Percentiles rank a stretch among this genome's conserved stretches.
Evolutionary conservation across 441 rosid genomes (phyloP).

Genomic region (Croton laevigatus): DNA sequence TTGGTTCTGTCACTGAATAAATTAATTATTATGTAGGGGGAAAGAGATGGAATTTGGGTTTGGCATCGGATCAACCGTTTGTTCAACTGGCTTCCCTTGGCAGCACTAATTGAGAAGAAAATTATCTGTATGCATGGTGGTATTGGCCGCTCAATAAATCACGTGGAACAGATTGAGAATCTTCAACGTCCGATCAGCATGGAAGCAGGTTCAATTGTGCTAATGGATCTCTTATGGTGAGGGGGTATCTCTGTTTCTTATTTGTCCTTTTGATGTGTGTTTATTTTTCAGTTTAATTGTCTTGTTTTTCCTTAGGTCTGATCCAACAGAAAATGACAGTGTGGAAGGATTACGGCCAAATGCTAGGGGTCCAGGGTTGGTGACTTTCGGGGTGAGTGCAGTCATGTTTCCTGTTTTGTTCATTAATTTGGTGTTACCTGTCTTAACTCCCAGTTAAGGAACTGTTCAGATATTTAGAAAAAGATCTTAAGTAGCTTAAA

Average conservation of each 20-base stretch:
- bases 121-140: slow-evolving; percentile 99
- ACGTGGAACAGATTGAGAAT: slow-evolving; percentile 91
- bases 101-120: slow-evolving; percentile 95
- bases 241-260: slow-evolving; percentile 27
- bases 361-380: slow-evolving; percentile 99
- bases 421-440: neutral
- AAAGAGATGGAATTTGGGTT: slow-evolving; percentile 98
- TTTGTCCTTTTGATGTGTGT: neutral
- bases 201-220: slow-evolving; percentile 98
- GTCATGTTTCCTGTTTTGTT: neutral
- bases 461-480: neutral
- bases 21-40: slow-evolving; percentile 62
- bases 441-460: neutral
- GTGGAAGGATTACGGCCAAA: slow-evolving; percentile 97
- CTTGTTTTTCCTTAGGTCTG: slow-evolving; percentile 66
- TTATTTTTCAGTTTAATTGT: slow-evolving; percentile 5
- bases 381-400: slow-evolving; percentile 89
- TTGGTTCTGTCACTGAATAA: slow-evolving; percentile 22
- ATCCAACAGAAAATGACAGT: slow-evolving; percentile 98
- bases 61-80: slow-evolving; percentile 98
- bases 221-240: slow-evolving; percentile 95
- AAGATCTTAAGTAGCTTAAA: neutral
- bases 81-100: slow-evolving; percentile 97
- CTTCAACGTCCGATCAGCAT: slow-evolving; percentile 93
- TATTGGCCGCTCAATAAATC: slow-evolving; percentile 97